Conservation (phyloP, 805 yeast species). For the Spathaspora arborariae region DNA sequence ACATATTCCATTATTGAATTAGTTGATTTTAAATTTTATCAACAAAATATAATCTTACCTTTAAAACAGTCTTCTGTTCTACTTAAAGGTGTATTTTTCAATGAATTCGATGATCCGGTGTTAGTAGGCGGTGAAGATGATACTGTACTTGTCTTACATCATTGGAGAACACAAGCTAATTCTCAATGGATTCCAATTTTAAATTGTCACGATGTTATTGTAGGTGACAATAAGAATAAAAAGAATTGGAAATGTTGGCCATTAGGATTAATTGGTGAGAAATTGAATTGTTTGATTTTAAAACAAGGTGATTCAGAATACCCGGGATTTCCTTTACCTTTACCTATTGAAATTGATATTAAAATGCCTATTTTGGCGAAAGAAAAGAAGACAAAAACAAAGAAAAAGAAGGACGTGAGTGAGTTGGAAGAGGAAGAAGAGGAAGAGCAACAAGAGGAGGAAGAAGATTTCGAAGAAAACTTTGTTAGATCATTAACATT, state of each 20-base stretch:
- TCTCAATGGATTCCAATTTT: conserved; percentile 86
- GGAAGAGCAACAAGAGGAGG: conserved; percentile 18
- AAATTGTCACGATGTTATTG: conserved; percentile 46
- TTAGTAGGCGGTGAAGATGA: conserved; percentile 73
- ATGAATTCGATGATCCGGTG: conserved; percentile 87
- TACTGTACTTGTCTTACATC: conserved; percentile 60
- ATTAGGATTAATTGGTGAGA: conserved; percentile 67
- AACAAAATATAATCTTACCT: conserved; percentile 38
- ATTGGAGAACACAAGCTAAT: conserved; percentile 76
- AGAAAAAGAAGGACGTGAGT: conserved; percentile 15
- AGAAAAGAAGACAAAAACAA: conserved; percentile 21
- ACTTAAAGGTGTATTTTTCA: conserved; percentile 75
- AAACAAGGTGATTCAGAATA: conserved; percentile 51
- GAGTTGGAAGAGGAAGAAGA: conserved; percentile 6
- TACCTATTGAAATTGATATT: conserved; percentile 75
- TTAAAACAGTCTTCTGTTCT: conserved; percentile 26
- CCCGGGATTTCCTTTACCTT: conserved; percentile 82
- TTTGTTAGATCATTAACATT: conserved; percentile 56
- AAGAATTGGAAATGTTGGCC: conserved; percentile 81
- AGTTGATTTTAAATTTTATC: conserved; percentile 36
- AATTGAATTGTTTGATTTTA: conserved; percentile 68
- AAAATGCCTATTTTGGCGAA: conserved; percentile 53
- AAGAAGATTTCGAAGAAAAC: conserved; percentile 54
- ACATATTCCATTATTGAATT: conserved; percentile 48
- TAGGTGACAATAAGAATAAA: conserved; percentile 42